Evolutionary conservation across 2,329 filamentous ascomycete genomes (phyloP).

Genomic region (Tolypocladium inflatum): DNA sequence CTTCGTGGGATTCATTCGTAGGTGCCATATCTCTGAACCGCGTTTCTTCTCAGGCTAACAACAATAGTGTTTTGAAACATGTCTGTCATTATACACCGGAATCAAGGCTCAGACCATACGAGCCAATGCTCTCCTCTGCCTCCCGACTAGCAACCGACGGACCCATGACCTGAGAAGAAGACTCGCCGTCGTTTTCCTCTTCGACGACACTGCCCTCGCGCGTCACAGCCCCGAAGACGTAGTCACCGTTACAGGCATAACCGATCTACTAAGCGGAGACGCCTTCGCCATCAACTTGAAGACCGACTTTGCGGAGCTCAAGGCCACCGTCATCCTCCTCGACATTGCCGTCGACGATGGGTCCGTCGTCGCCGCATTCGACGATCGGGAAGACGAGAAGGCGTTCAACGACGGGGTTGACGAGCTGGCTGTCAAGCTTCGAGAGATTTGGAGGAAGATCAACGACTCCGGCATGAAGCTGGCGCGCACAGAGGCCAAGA

Average conservation of each 20-base stretch:
- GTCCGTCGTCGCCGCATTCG: constrained; percentile 13
- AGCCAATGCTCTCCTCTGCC: constrained; percentile 44
- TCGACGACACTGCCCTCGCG: constrained; percentile 36
- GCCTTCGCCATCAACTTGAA: constrained; percentile 42
- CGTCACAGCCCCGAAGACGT: constrained; percentile 28
- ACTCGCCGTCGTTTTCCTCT: constrained; percentile 56
- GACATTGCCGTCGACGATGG: constrained; percentile 67
- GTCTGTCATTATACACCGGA: constrained; percentile 33
- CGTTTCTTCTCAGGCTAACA: constrained; percentile 5
- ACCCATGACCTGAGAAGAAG: constrained; percentile 54
- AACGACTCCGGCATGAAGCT: constrained; percentile 66
- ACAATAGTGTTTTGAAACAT: constrained; percentile 40
- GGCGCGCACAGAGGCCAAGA: constrained; percentile 67
- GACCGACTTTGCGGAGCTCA: constrained; percentile 61
- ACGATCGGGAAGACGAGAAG: constrained; percentile 20
- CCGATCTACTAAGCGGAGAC: constrained; percentile 33
- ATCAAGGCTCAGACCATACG: constrained; percentile 42
- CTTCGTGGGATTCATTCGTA: constrained; percentile 32
- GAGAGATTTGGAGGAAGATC: constrained; percentile 51
- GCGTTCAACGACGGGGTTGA: constrained; percentile 67
- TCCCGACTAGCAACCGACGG: constrained; percentile 42
- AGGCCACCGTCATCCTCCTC: constrained; percentile 56
- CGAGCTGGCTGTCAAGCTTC: constrained; percentile 49
- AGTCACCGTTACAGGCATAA: constrained; percentile 33
- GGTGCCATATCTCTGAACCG: constrained; percentile 12